Conservation (phyloP, 2,329 filamentous ascomycete genomes). For the Triangularia verruculosa region DNA sequence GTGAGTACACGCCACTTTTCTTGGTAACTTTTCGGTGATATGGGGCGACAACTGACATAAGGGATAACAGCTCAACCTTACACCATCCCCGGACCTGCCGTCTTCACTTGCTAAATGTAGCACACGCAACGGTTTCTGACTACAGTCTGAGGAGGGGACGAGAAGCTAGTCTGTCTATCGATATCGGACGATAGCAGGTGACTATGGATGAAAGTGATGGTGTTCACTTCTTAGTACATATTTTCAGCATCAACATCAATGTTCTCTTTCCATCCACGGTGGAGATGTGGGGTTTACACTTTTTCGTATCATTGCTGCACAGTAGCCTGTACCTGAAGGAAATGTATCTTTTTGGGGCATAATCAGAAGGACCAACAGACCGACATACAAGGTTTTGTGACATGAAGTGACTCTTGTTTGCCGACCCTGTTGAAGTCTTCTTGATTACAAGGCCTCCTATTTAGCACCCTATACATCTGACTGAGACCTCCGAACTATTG, state of each 20-base stretch:
- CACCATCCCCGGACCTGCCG: constrained; percentile 45
- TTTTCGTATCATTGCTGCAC: background rate
- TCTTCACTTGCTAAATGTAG: constrained; percentile 44
- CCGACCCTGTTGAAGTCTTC: no score
- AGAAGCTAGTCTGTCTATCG: no score
- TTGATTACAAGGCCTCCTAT: no score
- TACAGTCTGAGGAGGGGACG: no score
- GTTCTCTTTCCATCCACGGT: background rate
- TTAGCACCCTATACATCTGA: no score
- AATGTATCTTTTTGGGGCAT: no score
- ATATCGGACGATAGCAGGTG: no score
- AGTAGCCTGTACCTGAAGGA: no score
- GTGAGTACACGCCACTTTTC: constrained; percentile 28
- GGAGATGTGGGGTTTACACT: background rate
- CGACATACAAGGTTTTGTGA: no score
- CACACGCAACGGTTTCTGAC: background rate
- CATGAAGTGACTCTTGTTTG: no score
- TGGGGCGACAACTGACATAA: constrained; percentile 1
- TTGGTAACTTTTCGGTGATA: background rate
- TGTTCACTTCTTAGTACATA: background rate
- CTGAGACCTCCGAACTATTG: no score
- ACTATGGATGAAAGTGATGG: background rate
- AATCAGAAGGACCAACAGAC: no score
- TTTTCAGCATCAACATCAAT: background rate
- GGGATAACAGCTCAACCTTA: constrained; percentile 37